Conservation (phyloP, 108 stramenopile species). For the Cyclotella atomus region DNA sequence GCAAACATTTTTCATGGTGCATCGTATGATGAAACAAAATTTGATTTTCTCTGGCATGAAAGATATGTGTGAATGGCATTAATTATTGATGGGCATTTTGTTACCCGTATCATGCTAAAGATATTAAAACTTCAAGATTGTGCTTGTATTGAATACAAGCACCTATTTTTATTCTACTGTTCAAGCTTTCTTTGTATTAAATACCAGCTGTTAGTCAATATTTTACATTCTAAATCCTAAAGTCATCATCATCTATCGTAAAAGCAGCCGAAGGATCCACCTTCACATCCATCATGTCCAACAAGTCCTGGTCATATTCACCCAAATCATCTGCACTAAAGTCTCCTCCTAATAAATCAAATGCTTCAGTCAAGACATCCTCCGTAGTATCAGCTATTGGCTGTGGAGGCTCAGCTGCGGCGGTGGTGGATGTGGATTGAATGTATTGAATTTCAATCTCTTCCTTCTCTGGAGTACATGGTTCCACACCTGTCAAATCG, state of each 20-base stretch:
- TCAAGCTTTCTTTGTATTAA: too few relatives aligned
- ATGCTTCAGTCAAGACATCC: slow-evolving; percentile 25
- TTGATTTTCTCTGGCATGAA: too few relatives aligned
- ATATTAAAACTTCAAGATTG: too few relatives aligned
- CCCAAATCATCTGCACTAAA: slow-evolving; percentile 14
- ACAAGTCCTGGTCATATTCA: slow-evolving; percentile 11
- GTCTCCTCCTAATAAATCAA: slow-evolving; percentile 44
- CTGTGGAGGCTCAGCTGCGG: background rate
- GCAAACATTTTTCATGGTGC: too few relatives aligned
- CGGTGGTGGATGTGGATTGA: slow-evolving; percentile 6
- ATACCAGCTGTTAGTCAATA: too few relatives aligned
- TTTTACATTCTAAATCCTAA: slow-evolving; percentile 8
- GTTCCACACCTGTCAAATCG: background rate
- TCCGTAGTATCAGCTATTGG: background rate
- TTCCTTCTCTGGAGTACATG: background rate
- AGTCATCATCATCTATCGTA: slow-evolving; percentile 45
- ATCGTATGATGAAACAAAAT: too few relatives aligned
- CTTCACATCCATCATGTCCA: slow-evolving; percentile 40
- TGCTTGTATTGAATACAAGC: too few relatives aligned
- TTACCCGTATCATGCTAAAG: too few relatives aligned
- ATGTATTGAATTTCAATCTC: slow-evolving; percentile 10
- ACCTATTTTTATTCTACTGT: background rate
- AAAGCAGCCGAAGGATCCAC: slow-evolving; percentile 49
- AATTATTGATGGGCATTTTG: too few relatives aligned
- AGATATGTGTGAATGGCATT: too few relatives aligned